phyloP scores from a whole-genome alignment of 306 rosid species.

The Fragaria iinumae region DNA sequence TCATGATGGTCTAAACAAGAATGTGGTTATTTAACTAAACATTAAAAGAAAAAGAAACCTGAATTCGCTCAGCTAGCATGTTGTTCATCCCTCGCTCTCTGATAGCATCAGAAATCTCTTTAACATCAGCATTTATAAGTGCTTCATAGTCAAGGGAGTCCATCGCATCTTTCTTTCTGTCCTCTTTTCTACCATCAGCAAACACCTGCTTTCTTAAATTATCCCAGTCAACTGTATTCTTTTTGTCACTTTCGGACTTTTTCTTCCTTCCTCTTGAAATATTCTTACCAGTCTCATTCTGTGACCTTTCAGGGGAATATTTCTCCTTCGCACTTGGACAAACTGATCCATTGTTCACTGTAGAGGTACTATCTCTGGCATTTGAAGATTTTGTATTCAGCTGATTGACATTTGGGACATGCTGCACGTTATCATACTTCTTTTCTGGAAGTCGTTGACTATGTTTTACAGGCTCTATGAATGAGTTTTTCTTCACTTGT shows the following conservation, averaged over 20 bases:
- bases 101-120: constrained; percentile 61
- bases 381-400: constrained; percentile 32
- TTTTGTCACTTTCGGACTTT: constrained; percentile 43
- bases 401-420: constrained; percentile 26
- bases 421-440: constrained; percentile 31
- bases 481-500: constrained; percentile 25
- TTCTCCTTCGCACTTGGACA: constrained; percentile 37
- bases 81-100: constrained; percentile 86
- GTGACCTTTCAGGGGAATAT: constrained; percentile 28
- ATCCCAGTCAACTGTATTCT: constrained; percentile 63
- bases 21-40: constrained; percentile 8
- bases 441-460: constrained; percentile 27
- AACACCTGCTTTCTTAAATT: constrained; percentile 60
- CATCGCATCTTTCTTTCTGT: constrained; percentile 52
- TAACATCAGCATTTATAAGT: constrained; percentile 55
- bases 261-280: constrained; percentile 48
- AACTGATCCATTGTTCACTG: constrained; percentile 27
- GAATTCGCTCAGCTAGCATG: constrained; percentile 90
- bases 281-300: constrained; percentile 32
- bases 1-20: background rate
- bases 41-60: constrained; percentile 36
- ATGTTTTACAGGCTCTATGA: constrained; percentile 31
- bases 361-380: constrained; percentile 28
- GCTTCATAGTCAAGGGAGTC: constrained; percentile 92
- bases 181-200: constrained; percentile 38